Evolutionary conservation across 176 grass and related monocot species (phyloP), one percentile per base, ranked within the genome.

Genomic region (Triticum timopheevii): DNA sequence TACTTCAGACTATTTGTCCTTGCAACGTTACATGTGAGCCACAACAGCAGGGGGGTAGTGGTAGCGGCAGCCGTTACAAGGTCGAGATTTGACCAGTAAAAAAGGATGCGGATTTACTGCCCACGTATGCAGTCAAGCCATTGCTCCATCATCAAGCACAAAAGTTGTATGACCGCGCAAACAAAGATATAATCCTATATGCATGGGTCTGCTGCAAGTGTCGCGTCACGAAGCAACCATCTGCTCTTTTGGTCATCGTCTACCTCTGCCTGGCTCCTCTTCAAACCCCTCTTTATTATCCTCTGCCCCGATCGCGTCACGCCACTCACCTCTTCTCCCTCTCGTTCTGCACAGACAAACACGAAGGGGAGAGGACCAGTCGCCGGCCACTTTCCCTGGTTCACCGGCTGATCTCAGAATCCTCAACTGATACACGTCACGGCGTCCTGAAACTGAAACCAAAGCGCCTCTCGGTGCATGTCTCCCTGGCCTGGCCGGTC

Each of bases 51-150:
- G 4, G 16, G 2, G 30, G 33, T 28, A 71, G 27, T 61, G 69
- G 52, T 28, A 28, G 27, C 27, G 38, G 38, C 38, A 40, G 38
- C 38, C 2, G 38, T 3, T 10, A 78, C 83, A 81, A 22, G 2
- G 30, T 22, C 16, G n/a, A 73, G 54, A 73, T 31, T 73, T 87
- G 80, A 73, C 56, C 39, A 17, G 52, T 78, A 78, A 75, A 35
- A 40, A 24, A 10, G 66, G 10, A 24, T 49, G 4, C 39, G 0
- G 22, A 50, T 68, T 71, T 12, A 58, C 65, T 4, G 30, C 45
- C 49, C 5, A 16, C 15, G 5, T 49, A 49, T 49, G 3, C 45
- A 49, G 45, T 49, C 28, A 36, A 49, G 45, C 5, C 28, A 27
- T 30, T 49, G 45, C 52, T 17, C 35, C 61, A 28, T 40, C 28